These are phyloP conservation scores for Umbilicaria muhlenbergii DNA, from an alignment of 495 filamentous ascomycete species.

Conservation along the genomic window DNA sequence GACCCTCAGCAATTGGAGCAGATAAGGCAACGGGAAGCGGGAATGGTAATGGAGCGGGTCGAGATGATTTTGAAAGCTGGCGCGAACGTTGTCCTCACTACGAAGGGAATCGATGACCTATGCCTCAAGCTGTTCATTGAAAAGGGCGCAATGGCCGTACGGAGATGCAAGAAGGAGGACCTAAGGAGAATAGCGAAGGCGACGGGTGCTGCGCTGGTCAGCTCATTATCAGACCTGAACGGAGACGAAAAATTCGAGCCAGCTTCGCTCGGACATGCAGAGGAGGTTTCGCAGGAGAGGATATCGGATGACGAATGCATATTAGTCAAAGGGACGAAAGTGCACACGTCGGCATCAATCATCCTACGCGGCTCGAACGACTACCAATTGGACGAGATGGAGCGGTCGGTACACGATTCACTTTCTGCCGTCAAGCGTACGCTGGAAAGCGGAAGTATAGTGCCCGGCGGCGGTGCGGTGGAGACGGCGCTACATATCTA, in stretches of 20 bases:
- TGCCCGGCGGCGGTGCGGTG: constrained; percentile 90
- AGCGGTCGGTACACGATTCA: constrained; percentile 93
- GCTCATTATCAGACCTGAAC: constrained; percentile 87
- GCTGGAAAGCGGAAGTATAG: constrained; percentile 89
- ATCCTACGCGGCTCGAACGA: constrained; percentile 94
- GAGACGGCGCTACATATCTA: constrained; percentile 99
- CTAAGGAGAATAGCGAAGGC: constrained; percentile 90
- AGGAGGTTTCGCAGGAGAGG: constrained; percentile 90
- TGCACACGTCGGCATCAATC: constrained; percentile 85
- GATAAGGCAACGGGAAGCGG: constrained; percentile 79
- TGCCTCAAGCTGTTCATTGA: constrained; percentile 90
- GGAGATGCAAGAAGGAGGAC: constrained; percentile 98
- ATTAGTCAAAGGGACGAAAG: constrained; percentile 87
- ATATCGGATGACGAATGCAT: constrained; percentile 99
- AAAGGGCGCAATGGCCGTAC: constrained; percentile 87
- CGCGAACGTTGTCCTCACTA: constrained; percentile 91
- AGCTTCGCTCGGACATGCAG: constrained; percentile 74
- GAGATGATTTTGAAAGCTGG: constrained; percentile 97
- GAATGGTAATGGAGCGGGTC: constrained; percentile 85
- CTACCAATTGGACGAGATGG: constrained; percentile 97
- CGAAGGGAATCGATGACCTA: constrained; percentile 96
- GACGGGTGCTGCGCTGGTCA: constrained; percentile 83
- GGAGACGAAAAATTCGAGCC: constrained; percentile 94
- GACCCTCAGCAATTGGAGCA: constrained; percentile 95
- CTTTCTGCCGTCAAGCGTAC: constrained; percentile 94